Base-by-base conservation (phyloP, 306 rosid species). In the Sesbania bispinosa region DNA sequence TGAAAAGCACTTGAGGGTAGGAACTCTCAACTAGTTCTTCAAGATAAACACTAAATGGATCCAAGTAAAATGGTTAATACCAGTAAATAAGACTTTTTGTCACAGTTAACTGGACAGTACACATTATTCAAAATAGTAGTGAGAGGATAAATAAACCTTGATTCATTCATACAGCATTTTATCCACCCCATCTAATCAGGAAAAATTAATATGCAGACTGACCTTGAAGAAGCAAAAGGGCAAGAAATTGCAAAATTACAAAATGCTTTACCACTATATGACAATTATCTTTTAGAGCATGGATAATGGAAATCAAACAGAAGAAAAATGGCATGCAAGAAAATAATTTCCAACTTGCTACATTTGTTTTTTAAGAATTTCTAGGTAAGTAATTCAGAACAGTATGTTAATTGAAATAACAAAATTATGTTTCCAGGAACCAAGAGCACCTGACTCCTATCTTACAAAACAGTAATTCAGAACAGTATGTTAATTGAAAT, bases 151-250 rank as follows among this genome's bases (percentile, higher is more conserved):
- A 60, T 64, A 62, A 36, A 58, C 39, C 14, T 75, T 45, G 32
- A 62, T 27, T 32, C 70, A 51, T 41, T 74, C 51, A 41, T n/a
- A 6, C 52, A 18, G 7, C 45, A 30, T 21, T 62, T 47, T 67
- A 18, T 76, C 43, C 60, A 68, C 4, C 2, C 8, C 50, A 24
- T 20, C 68, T 77, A 62, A 76, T 67, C 65, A 20, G 59, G n/a
- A 67, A 73, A 41, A 13, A 24, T 42, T 43, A 48, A 78, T 68
- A 78, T 71, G 71, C 79, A 91, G 96, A 50, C 73, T 66, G 97
- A 88, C 75, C 86, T 91, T 74, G 97, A 91, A 85, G 97, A 88
- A 82, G 86, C 91, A 76, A 88, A 89, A 73, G 91, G 89, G 26
- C 89, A 84, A 87, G 97, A 88, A 80, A 86, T 87, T 77, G 59